Evolutionary conservation across 495 filamentous ascomycete species (phyloP), one percentile per base, ranked within the genome.

Genomic region (Talaromyces thailandensis): DNA sequence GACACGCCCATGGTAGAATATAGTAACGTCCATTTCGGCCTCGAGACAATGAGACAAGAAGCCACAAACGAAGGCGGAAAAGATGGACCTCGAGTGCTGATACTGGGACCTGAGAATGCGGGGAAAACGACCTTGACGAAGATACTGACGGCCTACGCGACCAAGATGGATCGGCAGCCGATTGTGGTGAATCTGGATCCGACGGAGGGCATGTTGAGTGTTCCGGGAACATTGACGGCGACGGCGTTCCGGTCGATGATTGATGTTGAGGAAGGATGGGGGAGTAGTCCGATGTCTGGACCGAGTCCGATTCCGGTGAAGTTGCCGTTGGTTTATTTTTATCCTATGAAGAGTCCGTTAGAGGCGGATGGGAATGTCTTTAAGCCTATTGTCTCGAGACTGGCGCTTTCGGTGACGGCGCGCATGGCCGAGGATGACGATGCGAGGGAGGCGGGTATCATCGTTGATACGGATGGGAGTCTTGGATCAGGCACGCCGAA

Each of bases 261-360:
- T 68, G 93, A 97, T 70, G 83, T 96, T 1, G 90, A 91, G 67
- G 89, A 94, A 58, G 92, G 93, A 3, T 96, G 91, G 83, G 95
- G 95, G 40, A 91, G 81, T 69, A 92, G 89, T 69, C 93, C 94
- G 1, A 96, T 91, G 65, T 93, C 87, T 62, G 93, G 93, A 2
- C 92, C 95, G 6, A 94, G 87, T 64, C 82, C 85, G 12, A 83
- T 94, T 16, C 92, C 94, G 1, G 90, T 96, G 25, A 98, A 96
- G 76, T 75, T 94, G 65, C 95, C 95, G 21, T 73, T 98, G 60
- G 90, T 92, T n/a, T 97, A 96, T 67, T 90, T 90, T 67, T 92
- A 91, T 73, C 92, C 92, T 9, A 77, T 90, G 60, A 79, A 84
- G 45, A 87, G 78, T 63, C 85, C 91, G 3, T 67, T 79, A 11